Evolutionary conservation across 768 basidiomycete species (phyloP).

Genomic region (Ramaria sp.): DNA sequence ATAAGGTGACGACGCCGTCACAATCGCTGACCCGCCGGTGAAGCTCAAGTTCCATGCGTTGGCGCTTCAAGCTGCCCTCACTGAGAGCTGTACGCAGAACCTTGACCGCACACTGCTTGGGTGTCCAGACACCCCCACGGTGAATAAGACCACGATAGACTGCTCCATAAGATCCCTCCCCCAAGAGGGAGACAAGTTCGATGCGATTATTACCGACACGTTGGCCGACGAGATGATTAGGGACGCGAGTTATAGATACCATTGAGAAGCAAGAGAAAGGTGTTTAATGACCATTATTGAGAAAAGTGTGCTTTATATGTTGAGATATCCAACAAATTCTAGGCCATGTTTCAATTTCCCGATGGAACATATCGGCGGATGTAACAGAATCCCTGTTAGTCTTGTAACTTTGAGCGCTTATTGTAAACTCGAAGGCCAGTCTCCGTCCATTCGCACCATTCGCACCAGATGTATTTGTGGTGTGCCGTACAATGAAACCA

Average conservation of each 20-base stretch:
- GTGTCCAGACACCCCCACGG: background rate
- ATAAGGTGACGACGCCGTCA: slow-evolving; percentile 76
- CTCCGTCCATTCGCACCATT: too few species aligned
- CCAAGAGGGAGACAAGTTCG: slow-evolving; percentile 50
- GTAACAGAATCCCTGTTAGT: too few species aligned
- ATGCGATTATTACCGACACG: slow-evolving; percentile 49
- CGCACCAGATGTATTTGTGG: too few species aligned
- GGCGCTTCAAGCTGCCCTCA: slow-evolving; percentile 88
- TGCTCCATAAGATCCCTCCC: slow-evolving; percentile 65
- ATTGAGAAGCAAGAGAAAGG: background rate
- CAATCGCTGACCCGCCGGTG: slow-evolving; percentile 67
- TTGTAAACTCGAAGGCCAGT: too few species aligned
- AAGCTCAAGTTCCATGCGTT: slow-evolving; percentile 76
- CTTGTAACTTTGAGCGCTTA: too few species aligned
- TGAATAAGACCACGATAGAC: slow-evolving; percentile 57
- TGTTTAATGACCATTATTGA: background rate
- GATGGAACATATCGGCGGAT: too few species aligned
- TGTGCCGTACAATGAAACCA: too few species aligned
- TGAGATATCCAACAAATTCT: too few species aligned
- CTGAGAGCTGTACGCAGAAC: slow-evolving; percentile 28
- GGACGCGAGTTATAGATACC: background rate
- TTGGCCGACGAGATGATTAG: slow-evolving; percentile 19
- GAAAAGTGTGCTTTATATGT: background rate
- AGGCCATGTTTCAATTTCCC: too few species aligned
- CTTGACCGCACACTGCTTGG: slow-evolving; percentile 5